Percentiles rank a stretch among this genome's conserved stretches.
Conservation (phyloP, 805 yeast genomes). For the Ascoidea asiatica region DNA sequence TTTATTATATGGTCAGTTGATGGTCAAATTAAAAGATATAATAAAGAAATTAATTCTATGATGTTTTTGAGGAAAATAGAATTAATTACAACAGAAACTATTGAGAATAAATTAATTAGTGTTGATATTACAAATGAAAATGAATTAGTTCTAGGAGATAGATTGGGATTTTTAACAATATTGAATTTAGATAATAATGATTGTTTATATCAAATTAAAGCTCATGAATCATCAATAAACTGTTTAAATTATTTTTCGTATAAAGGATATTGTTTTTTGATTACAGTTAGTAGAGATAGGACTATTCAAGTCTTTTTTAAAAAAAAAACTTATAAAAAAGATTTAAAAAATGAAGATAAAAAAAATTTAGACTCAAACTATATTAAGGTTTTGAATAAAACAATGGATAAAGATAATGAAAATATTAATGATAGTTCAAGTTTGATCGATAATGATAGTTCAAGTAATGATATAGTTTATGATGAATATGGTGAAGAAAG, state of each 20-base stretch:
- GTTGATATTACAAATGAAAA: slow-evolving; percentile 20
- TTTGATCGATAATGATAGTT: neutral
- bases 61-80: neutral
- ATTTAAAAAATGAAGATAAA: neutral
- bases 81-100: slow-evolving; percentile 14
- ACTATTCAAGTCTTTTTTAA: slow-evolving; percentile 42
- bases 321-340: slow-evolving; percentile 5
- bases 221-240: slow-evolving; percentile 39
- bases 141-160: slow-evolving; percentile 32
- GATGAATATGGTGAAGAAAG: neutral
- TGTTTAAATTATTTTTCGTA: slow-evolving; percentile 25
- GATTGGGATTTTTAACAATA: slow-evolving; percentile 26
- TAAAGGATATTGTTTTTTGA: slow-evolving; percentile 18
- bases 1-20: slow-evolving; percentile 27
- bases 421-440: slow-evolving; percentile 1
- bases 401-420: neutral
- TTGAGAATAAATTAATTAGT: slow-evolving; percentile 27
- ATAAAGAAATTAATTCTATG: slow-evolving; percentile 10
- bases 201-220: slow-evolving; percentile 20
- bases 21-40: slow-evolving; percentile 24
- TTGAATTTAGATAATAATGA: slow-evolving; percentile 11
- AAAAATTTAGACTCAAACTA: too few species aligned
- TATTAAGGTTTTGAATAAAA: too few species aligned
- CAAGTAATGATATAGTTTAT: neutral
- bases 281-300: slow-evolving; percentile 44